These are phyloP conservation scores for Actinomortierella wolfii DNA, from an alignment of 371 early-diverging fungal genomes.

Conservation along the genomic window DNA sequence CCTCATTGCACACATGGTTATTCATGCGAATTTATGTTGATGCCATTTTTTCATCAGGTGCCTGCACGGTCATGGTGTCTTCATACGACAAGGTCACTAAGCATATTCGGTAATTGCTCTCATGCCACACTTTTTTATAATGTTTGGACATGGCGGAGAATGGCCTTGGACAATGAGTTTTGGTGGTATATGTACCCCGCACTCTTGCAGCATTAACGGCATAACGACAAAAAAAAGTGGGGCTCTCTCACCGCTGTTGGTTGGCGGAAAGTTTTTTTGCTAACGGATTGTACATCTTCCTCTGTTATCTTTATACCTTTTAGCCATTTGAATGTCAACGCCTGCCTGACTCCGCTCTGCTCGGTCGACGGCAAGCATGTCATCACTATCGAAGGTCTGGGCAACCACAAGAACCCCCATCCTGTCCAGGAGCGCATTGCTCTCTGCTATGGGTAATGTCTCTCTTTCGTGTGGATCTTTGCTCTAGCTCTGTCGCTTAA, in stretches of 20 bases:
- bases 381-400: constrained; percentile 80
- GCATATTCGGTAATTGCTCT: constrained; percentile 34
- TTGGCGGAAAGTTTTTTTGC: too few species aligned
- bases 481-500: too few species aligned
- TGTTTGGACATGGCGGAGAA: too few species aligned
- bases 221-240: constrained; percentile 12
- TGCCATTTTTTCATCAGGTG: constrained; percentile 47
- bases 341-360: constrained; percentile 75
- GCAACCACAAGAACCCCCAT: constrained; percentile 68
- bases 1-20: too few species aligned
- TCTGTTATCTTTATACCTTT: constrained; percentile 1
- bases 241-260: too few species aligned
- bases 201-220: too few species aligned
- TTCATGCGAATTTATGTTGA: too few species aligned
- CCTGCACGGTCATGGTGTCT: constrained; percentile 80
- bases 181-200: too few species aligned
- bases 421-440: constrained; percentile 71
- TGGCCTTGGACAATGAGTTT: too few species aligned
- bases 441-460: constrained; percentile 53
- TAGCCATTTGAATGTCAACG: constrained; percentile 66
- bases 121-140: background rate
- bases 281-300: background rate
- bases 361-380: constrained; percentile 78
- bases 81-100: constrained; percentile 50
- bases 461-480: background rate